Evolutionary conservation across 441 rosid genomes (phyloP), one percentile per base, ranked within the genome.

Genomic region (Aleurites moluccanus): DNA sequence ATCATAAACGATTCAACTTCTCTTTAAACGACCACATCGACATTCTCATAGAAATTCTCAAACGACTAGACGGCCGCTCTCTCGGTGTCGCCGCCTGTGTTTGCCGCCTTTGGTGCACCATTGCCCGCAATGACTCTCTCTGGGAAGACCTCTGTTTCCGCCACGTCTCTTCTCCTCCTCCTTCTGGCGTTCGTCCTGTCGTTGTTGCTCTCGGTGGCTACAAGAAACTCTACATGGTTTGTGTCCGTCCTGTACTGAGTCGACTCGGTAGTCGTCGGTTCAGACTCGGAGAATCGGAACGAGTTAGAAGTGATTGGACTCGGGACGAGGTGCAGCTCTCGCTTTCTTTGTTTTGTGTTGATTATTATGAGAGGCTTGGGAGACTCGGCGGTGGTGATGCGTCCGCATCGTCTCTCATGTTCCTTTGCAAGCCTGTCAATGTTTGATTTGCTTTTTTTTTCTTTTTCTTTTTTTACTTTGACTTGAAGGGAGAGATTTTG

Each of bases 121-220:
- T 90, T 35, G 80, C 90, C 75, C 85, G 91, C 42, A 82, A 82
- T 77, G 97, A 94, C 80, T 84, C 93, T 14, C 81, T 90, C 60
- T 94, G 98, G 98, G 98, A 94, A 79, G 83, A 89, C 82, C 91
- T 92, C 75, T 94, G 98, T 85, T 88, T 94, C 85, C 87, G 90
- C 76, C 94, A 90, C 80, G 83, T 86, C 10, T 75, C 84, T 6
- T 89, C 96, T 40, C 87, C 89, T 16, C 90, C 97, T 15, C 74
- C 94, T 3, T 73, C 85, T 57, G 74, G 81, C 56, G 83, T 90
- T 38, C 89, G 96, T 38, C 87, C 92, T 1, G 88, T 94, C 33
- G 90, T 91, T n/a, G 79, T 81, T 16, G 94, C 98, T 35, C 97
- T 94, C 16, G 98, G 97, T 4, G 98, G 98, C 4, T 91, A 87